Base-by-base conservation (phyloP, 2,329 filamentous ascomycete species). In the Hymenotorrendiella dingleyae region DNA sequence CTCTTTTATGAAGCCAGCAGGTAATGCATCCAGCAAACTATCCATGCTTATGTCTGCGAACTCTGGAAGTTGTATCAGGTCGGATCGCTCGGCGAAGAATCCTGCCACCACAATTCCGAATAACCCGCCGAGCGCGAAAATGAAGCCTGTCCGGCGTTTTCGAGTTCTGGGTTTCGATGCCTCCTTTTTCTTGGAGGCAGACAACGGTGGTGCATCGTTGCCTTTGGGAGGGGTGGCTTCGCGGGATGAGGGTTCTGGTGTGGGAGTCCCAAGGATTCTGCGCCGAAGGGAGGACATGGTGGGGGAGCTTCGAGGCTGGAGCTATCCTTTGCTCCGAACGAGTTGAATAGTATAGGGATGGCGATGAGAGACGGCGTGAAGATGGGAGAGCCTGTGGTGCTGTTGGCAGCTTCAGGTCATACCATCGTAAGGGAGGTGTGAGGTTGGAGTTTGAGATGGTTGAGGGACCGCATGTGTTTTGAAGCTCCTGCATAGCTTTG, bases 71-170 rank as follows among this genome's bases (percentile, higher is more conserved):
- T 88, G 88, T 50, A 96, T 90, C 49, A 97, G 74, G 59, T 96
- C 89, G 65, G 90, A 93, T 62, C 76, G 86, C 53, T 84, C 84
- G 22, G 90, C 91, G 55, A 98, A 93, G 64, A 95, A 89, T 22
- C 89, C 83, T 2, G 93, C 93, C 2, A 83, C 74, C n/a, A 94
- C 68, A 43, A 98, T 76, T 10, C 93, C 93, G 56, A 93, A 91
- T n/a, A 98, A 59, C 29, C 89, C 87, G 23, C 93, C 93, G 16
- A 98, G 72, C 8, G 83, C 69, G 64, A 98, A 97, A 21, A 96
- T 85, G 58, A 94, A 79, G 2, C 82, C 82, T 64, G 80, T 86
- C 49, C 82, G 80, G 54, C 86, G 78, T 54, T 74, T 76, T 14
- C 24, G 27, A 42, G 60, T 57, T 27, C 55, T 56, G 59, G 21